Conservation (phyloP, 805 yeast species). For the Wickerhamiella kurtzmanii region DNA sequence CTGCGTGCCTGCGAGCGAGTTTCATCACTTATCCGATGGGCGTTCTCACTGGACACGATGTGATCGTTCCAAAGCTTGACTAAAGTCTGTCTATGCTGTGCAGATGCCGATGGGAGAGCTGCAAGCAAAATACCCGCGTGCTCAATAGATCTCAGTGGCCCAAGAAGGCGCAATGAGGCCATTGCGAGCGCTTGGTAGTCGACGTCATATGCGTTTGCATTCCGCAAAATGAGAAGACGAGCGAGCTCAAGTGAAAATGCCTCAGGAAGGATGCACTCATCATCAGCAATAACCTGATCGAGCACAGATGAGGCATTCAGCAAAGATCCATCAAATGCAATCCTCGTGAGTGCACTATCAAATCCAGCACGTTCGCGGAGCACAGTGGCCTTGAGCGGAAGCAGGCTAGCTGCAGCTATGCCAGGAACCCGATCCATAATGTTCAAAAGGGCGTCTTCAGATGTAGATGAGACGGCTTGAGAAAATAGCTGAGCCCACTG, state of each 20-base stretch:
- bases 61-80: constrained; percentile 12
- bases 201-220: neutral
- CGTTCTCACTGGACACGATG: constrained; percentile 1
- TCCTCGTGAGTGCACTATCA: neutral
- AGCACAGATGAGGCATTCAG: neutral
- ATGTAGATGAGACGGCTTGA: neutral
- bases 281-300: neutral
- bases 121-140: neutral
- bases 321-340: neutral
- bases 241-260: neutral
- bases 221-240: neutral
- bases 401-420: neutral
- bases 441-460: neutral
- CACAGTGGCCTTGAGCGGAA: neutral
- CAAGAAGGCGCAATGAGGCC: neutral
- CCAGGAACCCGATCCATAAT: constrained; percentile 2
- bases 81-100: neutral
- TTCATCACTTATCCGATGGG: constrained; percentile 2
- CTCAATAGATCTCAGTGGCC: neutral
- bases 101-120: neutral
- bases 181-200: neutral
- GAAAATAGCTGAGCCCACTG: constrained; percentile 1
- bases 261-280: neutral
- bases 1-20: constrained; percentile 6
- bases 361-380: neutral